These are phyloP conservation scores for Stephania japonica DNA, from an alignment of 164 flowering plant genomes.

Conservation along the genomic window DNA sequence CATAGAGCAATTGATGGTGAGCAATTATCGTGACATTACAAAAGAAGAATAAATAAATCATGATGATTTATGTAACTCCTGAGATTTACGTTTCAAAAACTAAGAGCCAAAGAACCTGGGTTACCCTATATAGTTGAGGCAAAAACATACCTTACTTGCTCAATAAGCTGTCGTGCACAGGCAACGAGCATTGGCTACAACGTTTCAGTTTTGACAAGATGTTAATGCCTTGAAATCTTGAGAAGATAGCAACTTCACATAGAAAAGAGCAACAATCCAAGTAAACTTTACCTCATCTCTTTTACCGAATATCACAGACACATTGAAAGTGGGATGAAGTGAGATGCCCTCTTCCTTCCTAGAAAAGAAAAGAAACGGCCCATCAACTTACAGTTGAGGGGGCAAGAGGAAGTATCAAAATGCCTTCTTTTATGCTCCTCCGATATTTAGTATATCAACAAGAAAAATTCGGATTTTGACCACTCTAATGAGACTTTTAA, in stretches of 20 bases:
- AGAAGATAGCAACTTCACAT: neutral
- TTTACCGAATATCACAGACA: constrained; percentile 76
- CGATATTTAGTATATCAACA: no score
- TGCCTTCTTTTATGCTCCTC: neutral
- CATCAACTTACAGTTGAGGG: neutral
- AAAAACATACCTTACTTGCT: constrained; percentile 62
- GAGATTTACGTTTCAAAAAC: neutral
- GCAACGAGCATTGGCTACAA: constrained; percentile 83
- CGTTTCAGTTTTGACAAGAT: constrained; percentile 6
- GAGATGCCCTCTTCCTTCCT: constrained; percentile 85
- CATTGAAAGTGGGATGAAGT: constrained; percentile 55
- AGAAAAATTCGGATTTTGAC: neutral
- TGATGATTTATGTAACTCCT: neutral
- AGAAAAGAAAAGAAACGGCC: constrained; percentile 4
- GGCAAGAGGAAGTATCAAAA: neutral
- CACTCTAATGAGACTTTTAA: neutral
- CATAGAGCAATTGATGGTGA: no score
- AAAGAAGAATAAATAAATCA: neutral
- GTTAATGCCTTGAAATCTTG: constrained; percentile 7
- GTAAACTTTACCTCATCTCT: constrained; percentile 74
- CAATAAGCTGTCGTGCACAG: constrained; percentile 79
- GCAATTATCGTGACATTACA: neutral
- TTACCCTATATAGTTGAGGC: neutral
- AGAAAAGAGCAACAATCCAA: neutral
- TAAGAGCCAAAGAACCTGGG: neutral